Conservation (phyloP, 2,329 filamentous ascomycete species). For the Nemania sp. region DNA sequence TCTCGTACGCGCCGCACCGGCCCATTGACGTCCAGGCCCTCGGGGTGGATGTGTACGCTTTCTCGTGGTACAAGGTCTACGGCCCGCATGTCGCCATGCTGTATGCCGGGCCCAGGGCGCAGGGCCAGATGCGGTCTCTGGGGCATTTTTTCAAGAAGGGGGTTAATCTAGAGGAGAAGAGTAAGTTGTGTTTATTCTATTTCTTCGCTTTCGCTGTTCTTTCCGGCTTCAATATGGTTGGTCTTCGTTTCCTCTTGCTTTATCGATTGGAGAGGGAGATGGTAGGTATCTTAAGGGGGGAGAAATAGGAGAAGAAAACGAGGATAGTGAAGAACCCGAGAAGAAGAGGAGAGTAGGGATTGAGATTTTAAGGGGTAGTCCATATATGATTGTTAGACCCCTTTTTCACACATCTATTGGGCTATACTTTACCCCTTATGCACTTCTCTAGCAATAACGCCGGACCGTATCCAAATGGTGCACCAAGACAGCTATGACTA, state of each 20-base stretch:
- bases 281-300: too few species aligned
- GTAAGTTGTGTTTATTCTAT: conserved; percentile 5
- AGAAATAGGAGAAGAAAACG: conserved; percentile 58
- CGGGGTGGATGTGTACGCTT: conserved; percentile 81
- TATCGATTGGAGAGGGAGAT: neutral
- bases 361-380: neutral
- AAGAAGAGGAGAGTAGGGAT: neutral
- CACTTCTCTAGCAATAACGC: neutral
- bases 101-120: conserved; percentile 71
- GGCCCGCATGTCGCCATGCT: conserved; percentile 80
- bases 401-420: neutral
- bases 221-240: neutral
- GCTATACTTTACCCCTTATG: neutral
- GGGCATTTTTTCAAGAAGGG: conserved; percentile 71
- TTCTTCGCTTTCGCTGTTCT: neutral
- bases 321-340: neutral
- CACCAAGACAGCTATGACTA: too few species aligned
- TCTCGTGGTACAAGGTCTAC: conserved; percentile 87
- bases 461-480: neutral
- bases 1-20: conserved; percentile 81
- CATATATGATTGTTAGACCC: conserved; percentile 51
- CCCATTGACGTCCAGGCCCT: conserved; percentile 75
- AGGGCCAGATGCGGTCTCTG: conserved; percentile 64
- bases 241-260: neutral
- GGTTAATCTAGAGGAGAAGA: conserved; percentile 71